Conservation (phyloP, 495 filamentous ascomycete species). For the Lentithecium fluviatile region DNA sequence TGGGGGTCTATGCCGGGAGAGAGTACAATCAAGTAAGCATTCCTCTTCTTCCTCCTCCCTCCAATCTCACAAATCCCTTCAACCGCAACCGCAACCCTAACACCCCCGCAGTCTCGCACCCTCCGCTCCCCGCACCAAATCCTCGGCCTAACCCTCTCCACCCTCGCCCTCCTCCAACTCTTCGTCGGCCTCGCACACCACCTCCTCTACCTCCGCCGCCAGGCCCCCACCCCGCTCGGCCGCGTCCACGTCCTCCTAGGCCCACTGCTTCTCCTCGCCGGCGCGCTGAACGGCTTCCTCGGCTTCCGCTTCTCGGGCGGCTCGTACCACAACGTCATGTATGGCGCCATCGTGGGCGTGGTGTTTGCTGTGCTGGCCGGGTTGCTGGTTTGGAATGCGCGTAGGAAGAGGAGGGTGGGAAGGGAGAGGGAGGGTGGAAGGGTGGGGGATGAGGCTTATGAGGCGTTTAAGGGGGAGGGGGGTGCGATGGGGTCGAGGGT, state of each 20-base stretch:
- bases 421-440: neutral
- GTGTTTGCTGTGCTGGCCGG: conserved; percentile 3
- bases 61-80: neutral
- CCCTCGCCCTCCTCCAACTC: conserved; percentile 51
- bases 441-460: conserved; percentile 4
- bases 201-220: conserved; percentile 48
- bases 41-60: neutral
- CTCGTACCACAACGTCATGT: conserved; percentile 19
- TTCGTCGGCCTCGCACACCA: conserved; percentile 51
- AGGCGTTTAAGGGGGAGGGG: conserved; percentile 9
- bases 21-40: conserved; percentile 53
- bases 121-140: conserved; percentile 59
- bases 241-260: conserved; percentile 54
- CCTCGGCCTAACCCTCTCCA: conserved; percentile 54
- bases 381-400: conserved; percentile 12
- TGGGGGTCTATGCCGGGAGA: conserved; percentile 52
- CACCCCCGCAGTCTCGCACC: too few relatives aligned
- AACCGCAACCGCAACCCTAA: too few relatives aligned
- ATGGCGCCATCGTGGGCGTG: conserved; percentile 23
- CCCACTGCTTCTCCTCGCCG: conserved; percentile 50
- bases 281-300: conserved; percentile 53
- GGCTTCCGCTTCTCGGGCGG: conserved; percentile 39
- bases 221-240: conserved; percentile 48
- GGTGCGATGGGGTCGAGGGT: too few relatives aligned
- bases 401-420: conserved; percentile 1